Base-by-base conservation (phyloP, 352 stramenopile species). In the Proteromonas lacertae region DNA sequence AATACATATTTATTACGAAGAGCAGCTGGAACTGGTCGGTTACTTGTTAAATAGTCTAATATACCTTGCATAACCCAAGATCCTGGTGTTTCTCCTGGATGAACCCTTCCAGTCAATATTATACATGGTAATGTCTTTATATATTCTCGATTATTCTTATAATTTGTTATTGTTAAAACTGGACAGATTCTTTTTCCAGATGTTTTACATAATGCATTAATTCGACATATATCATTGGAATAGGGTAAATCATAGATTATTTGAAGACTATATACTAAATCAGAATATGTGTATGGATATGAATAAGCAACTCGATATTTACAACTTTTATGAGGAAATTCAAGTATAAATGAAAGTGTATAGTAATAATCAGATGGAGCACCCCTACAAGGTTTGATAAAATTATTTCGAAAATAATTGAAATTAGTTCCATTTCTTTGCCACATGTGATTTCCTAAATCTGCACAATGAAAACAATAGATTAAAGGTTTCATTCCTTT, bases 1-100 rank as follows among this genome's bases (percentile, higher is more conserved):
- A 90, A 86, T 2, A 88, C 48, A 43, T 79, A 84, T n/a, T 76
- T 52, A 9, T 56, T 48, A 7, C 75, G 61, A 20, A 90, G 51
- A 4, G 67, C 37, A 2, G 53, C 41, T 2, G 75, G 75, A 0
- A 50, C 34, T 6, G 53, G 44, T 2, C 46, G 60, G 19, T 62
- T 51, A 8, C 65, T 57, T 0, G 73, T 48, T 4, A 90, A 42
- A 22, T 82, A 87, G 30, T 90, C 69, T 12, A 90, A 56, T 12
- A 71, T 47, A 1, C 75, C 75, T 1, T 66, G 61, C 74, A 90
- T 82, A 58, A 90, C 78, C 72, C 69, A 90, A 17, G 63, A 81
- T 1, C 73, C 60, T 43, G 81, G 69, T 1, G 60, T 50, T 42
- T 90, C 75, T 20, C 75, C 75, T 8, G 70, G 71, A 45, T 86